Evolutionary conservation across 768 basidiomycete species (phyloP).

Genomic region (Scleroderma citrinum): DNA sequence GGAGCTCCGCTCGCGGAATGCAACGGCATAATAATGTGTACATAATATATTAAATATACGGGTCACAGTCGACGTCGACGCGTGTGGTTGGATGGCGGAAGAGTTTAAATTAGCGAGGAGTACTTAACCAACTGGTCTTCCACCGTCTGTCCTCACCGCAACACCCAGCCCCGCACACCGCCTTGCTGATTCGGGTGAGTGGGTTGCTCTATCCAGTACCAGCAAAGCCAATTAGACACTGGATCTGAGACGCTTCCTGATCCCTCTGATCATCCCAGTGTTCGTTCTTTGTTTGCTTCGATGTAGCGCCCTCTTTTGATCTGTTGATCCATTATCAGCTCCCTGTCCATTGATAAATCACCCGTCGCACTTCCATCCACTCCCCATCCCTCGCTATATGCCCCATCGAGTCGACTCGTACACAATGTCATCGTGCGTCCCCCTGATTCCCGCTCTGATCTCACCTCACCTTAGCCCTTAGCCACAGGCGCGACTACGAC

Average conservation of each 20-base stretch:
- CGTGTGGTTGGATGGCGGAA: no score
- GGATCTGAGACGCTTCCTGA: slow-evolving; percentile 29
- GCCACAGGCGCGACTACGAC: slow-evolving; percentile 34
- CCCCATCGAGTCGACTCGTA: slow-evolving; percentile 44
- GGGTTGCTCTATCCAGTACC: slow-evolving; percentile 15
- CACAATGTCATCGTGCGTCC: slow-evolving; percentile 27
- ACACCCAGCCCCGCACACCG: slow-evolving; percentile 6
- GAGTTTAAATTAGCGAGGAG: no score
- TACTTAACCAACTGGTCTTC: no score
- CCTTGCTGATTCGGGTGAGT: slow-evolving; percentile 30
- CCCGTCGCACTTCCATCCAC: slow-evolving; percentile 16
- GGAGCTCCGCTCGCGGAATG: slow-evolving; percentile 20
- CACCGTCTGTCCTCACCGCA: no score
- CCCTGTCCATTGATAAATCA: slow-evolving; percentile 35
- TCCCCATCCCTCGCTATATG: slow-evolving; percentile 32
- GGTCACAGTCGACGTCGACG: no score
- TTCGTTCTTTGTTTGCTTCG: slow-evolving; percentile 30
- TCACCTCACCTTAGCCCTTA: slow-evolving; percentile 25
- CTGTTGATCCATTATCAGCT: slow-evolving; percentile 35
- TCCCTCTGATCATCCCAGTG: slow-evolving; percentile 31
- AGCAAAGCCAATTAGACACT: slow-evolving; percentile 17
- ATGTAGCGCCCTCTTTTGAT: slow-evolving; percentile 33
- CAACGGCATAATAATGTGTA: no score
- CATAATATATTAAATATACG: slow-evolving; percentile 2
- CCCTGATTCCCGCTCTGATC: slow-evolving; percentile 13